Evolutionary conservation across 805 yeast species (phyloP), one percentile per base, ranked within the genome.

Genomic region (Dipodascus albidus): DNA sequence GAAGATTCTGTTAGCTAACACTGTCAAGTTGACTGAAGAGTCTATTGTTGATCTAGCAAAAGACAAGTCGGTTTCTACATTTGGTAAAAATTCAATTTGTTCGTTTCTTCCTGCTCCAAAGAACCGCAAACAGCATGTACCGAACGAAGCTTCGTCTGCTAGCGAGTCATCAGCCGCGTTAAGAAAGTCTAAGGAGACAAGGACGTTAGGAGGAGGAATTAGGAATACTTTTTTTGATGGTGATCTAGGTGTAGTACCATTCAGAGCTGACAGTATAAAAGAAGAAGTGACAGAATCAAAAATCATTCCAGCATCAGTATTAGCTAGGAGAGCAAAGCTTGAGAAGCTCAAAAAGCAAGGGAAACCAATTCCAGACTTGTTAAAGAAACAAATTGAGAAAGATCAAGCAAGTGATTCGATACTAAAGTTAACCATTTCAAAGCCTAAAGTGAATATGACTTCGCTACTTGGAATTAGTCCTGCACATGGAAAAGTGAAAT

Each of bases 231-330:
- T 59, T 48, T 59, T 59, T 48, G 62, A 59, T 27, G 62, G 62
- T 3, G 61, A 59, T 20, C 48, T 59, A 9, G 42, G 24, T 2
- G 50, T 53, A 2, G 54, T 59, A 6, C 21, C 48, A 8, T 14
- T 9, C 19, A 14, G 8, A 3, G 14, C 49, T 14, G n/a, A 4
- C 27, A 22, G 14, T 47, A 27, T 9, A 9, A 6, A 23, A 6
- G 24, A 22, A 21, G 19, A 4, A 21, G 44, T 38, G 4, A 38
- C 20, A 17, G 44, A 38, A 17, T 38, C 44, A 17, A 22, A 33
- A 20, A 47, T 59, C n/a, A 53, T 59, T 20, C 60, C 62, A 14
- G 61, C 60, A 4, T 48, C 61, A 4, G 58, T 59, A 2, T 53
- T 56, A 2, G 62, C 62, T 2, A 48, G 60, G 19, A 48, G 41